A percentile compares a stretch with the other conserved stretches of the same genome.
These are phyloP conservation scores for Apostasia ramifera DNA, from an alignment of 106 monocot species.

Conservation along the genomic window DNA sequence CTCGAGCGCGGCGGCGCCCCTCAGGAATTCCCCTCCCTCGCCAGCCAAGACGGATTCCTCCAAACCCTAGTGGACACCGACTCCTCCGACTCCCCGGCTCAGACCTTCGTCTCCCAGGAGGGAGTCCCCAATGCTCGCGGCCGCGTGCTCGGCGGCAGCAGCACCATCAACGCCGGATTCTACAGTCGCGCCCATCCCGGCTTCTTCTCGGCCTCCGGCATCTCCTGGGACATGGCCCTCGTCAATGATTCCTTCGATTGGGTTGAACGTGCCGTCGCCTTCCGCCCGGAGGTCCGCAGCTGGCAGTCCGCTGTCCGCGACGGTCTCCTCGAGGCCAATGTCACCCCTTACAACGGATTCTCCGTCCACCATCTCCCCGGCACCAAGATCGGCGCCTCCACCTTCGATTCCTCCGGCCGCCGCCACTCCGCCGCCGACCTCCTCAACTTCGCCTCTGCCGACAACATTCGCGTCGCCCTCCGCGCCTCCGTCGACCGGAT, in stretches of 20 bases:
- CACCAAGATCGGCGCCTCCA: constrained; percentile 82
- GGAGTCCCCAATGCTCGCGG: constrained; percentile 72
- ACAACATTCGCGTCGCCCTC: constrained; percentile 56
- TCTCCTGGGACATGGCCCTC: constrained; percentile 28
- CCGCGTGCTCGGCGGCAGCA: constrained; percentile 61
- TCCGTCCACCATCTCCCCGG: constrained; percentile 64
- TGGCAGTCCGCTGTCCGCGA: constrained; percentile 76
- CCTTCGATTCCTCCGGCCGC: constrained; percentile 51
- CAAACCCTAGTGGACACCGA: constrained; percentile 24
- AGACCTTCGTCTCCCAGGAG: constrained; percentile 60
- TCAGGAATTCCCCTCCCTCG: constrained; percentile 45
- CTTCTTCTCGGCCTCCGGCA: constrained; percentile 20
- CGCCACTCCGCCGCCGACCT: constrained; percentile 81
- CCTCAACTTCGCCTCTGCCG: constrained; percentile 31
- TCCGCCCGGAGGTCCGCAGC: constrained; percentile 36
- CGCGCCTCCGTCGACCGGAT: constrained; percentile 69
- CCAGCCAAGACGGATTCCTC: constrained; percentile 49
- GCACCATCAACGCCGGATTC: constrained; percentile 70
- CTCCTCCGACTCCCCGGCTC: constrained; percentile 44
- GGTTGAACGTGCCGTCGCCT: constrained; percentile 46
- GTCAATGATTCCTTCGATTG: constrained; percentile 47
- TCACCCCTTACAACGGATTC: constrained; percentile 80
- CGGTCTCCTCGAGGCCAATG: constrained; percentile 58
- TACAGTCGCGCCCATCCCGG: constrained; percentile 57
- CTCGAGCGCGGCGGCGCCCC: constrained; percentile 72